Percentiles rank a stretch among this genome's conserved stretches.
These are phyloP conservation scores for Aspergillus campestris DNA, from an alignment of 495 filamentous ascomycete genomes.

Conservation along the genomic window DNA sequence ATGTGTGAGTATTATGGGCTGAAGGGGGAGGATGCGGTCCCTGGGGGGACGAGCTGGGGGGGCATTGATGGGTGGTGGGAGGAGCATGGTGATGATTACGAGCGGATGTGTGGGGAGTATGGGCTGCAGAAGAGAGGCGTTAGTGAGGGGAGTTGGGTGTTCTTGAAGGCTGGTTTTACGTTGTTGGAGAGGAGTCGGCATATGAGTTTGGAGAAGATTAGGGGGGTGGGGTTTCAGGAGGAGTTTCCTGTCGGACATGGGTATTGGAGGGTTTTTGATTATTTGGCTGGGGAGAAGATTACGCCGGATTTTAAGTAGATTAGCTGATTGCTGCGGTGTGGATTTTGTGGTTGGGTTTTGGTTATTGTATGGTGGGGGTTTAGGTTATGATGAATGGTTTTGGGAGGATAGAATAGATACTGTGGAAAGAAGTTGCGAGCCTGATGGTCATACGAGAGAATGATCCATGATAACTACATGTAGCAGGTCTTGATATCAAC, in stretches of 20 bases:
- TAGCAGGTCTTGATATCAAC: not conserved
- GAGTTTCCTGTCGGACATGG: slow-evolving; percentile 9
- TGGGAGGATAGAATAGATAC: no score
- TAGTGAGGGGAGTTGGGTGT: slow-evolving; percentile 9
- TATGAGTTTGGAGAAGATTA: slow-evolving; percentile 13
- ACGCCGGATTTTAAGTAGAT: not conserved
- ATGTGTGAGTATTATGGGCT: slow-evolving; percentile 28
- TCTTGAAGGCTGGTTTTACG: slow-evolving; percentile 3
- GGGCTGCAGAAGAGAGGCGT: slow-evolving; percentile 7
- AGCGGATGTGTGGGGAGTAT: slow-evolving; percentile 7
- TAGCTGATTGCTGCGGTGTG: no score
- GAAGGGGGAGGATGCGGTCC: slow-evolving; percentile 12
- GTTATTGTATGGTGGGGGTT: no score
- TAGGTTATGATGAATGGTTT: no score
- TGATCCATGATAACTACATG: not conserved
- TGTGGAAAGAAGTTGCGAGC: no score
- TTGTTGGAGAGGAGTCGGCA: slow-evolving; percentile 10
- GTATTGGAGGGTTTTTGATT: slow-evolving; percentile 6
- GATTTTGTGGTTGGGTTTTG: no score
- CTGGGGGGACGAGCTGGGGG: not conserved
- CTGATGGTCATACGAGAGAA: no score
- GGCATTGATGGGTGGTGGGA: slow-evolving; percentile 9
- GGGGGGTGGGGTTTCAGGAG: slow-evolving; percentile 11
- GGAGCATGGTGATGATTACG: slow-evolving; percentile 8
- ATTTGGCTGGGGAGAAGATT: slow-evolving; percentile 2